A percentile compares a stretch with the other conserved stretches of the same genome.
Conservation (phyloP, 78 protist species). For the Diacronema lutheri region DNA sequence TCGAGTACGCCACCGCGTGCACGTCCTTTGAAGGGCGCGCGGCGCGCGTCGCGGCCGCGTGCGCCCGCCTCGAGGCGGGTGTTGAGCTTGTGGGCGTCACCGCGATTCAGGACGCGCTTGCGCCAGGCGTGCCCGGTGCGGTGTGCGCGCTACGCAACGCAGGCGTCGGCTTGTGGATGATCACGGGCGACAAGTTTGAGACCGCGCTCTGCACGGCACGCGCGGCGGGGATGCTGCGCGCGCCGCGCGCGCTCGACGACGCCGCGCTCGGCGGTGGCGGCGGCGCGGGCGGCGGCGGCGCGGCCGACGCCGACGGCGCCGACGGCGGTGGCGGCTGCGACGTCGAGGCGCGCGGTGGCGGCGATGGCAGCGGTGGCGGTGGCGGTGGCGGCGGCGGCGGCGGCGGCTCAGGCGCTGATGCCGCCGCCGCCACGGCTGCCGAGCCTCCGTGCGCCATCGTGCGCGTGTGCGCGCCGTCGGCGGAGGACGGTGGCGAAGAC, state of each 20-base stretch:
- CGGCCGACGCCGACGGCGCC: background rate
- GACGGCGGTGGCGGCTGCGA: background rate
- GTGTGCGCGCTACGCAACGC: background rate
- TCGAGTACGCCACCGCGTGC: too few relatives aligned
- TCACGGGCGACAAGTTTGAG: conserved; percentile 94
- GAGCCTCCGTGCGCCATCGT: too few relatives aligned
- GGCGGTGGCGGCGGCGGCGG: background rate
- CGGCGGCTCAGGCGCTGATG: background rate
- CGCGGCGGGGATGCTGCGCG: background rate
- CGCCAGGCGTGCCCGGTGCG: conserved; percentile 73
- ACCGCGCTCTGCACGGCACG: conserved; percentile 75
- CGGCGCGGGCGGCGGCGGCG: background rate
- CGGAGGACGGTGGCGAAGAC: too few relatives aligned
- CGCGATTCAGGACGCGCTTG: conserved; percentile 87
- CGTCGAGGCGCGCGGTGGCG: too few relatives aligned
- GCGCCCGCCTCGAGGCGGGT: conserved; percentile 55
- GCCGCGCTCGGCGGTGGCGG: background rate
- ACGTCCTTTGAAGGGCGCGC: background rate
- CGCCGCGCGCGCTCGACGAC: background rate
- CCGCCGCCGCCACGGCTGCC: too few relatives aligned
- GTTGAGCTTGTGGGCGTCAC: conserved; percentile 71
- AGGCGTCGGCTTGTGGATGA: conserved; percentile 74
- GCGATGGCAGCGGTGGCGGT: too few relatives aligned
- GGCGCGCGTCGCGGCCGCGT: conserved; percentile 21
- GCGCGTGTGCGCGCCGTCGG: too few relatives aligned